phyloP scores from a whole-genome alignment of 768 basidiomycete genomes.

The Xerocomus spinulosus region DNA sequence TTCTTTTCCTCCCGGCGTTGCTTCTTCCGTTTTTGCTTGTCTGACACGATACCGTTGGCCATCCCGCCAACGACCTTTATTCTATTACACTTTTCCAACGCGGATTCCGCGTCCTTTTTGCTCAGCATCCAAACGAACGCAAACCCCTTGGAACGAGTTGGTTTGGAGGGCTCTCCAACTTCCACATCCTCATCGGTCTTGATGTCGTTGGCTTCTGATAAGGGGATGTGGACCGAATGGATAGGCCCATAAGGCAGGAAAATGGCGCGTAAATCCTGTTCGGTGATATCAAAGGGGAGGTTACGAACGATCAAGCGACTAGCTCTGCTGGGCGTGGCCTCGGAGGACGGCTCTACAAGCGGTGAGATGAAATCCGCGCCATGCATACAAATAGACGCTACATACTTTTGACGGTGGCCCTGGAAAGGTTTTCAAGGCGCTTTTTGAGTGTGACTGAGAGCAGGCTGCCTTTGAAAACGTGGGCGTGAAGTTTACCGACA shows the following conservation, averaged over 20 bases:
- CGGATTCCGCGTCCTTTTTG: slow-evolving; percentile 78
- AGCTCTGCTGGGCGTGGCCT: slow-evolving; percentile 57
- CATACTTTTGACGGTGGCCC: slow-evolving; percentile 34
- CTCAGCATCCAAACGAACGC: slow-evolving; percentile 94
- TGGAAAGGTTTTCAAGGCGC: slow-evolving; percentile 64
- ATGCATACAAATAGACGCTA: not conserved
- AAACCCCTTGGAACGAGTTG: slow-evolving; percentile 63
- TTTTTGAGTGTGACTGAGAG: slow-evolving; percentile 90
- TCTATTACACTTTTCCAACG: slow-evolving; percentile 77
- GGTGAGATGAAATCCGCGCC: not conserved
- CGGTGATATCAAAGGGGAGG: slow-evolving; percentile 76
- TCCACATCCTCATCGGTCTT: slow-evolving; percentile 31
- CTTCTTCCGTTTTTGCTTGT: slow-evolving; percentile 69
- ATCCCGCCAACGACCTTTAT: slow-evolving; percentile 61
- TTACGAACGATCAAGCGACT: slow-evolving; percentile 90
- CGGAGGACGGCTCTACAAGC: slow-evolving; percentile 28
- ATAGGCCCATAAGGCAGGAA: slow-evolving; percentile 90
- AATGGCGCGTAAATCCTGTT: slow-evolving; percentile 76
- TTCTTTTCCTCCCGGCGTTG: slow-evolving; percentile 50
- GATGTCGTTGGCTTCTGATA: slow-evolving; percentile 28
- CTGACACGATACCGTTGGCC: slow-evolving; percentile 49
- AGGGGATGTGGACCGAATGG: slow-evolving; percentile 78
- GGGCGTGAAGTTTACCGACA: slow-evolving; percentile 79
- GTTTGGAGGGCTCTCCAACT: slow-evolving; percentile 8
- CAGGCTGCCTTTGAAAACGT: slow-evolving; percentile 84